Conservation (phyloP, 2,329 filamentous ascomycete genomes). For the Diaporthe australafricana region DNA sequence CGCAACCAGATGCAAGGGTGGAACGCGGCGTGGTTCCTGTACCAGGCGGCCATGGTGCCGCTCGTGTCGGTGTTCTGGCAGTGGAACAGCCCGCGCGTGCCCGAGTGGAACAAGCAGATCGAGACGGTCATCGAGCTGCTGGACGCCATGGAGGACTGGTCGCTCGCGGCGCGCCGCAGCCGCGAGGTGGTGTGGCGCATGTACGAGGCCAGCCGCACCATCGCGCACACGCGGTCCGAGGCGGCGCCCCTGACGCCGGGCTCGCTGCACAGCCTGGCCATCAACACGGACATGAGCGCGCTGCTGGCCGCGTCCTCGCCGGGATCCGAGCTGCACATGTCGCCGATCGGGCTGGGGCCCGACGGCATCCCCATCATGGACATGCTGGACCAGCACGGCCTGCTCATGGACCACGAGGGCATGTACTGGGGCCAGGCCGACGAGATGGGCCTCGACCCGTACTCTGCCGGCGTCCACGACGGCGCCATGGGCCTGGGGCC, state of each 20-base stretch:
- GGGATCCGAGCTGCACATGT: constrained; percentile 58
- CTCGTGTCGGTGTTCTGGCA: constrained; percentile 81
- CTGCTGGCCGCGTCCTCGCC: constrained; percentile 31
- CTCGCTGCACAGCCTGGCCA: constrained; percentile 34
- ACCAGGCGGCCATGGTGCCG: constrained; percentile 83
- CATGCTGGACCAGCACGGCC: constrained; percentile 63
- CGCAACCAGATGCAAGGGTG: constrained; percentile 82
- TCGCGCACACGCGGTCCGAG: constrained; percentile 47
- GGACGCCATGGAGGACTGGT: constrained; percentile 74
- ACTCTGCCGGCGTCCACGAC: constrained; percentile 44
- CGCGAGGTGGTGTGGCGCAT: constrained; percentile 73
- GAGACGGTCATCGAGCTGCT: constrained; percentile 70
- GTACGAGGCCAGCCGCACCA: constrained; percentile 65
- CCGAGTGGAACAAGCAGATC: constrained; percentile 67
- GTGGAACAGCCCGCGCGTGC: constrained; percentile 59
- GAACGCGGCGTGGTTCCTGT: constrained; percentile 86
- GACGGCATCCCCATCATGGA: constrained; percentile 64
- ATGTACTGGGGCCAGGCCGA: constrained; percentile 64
- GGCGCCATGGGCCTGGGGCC: constrained; percentile 46
- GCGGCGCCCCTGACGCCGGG: constrained; percentile 35
- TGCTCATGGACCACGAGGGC: constrained; percentile 66
- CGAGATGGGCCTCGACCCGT: constrained; percentile 42
- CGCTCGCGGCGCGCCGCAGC: constrained; percentile 70
- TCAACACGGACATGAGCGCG: constrained; percentile 25
- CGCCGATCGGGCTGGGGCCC: constrained; percentile 60